These are phyloP conservation scores for Tricholoma sp. DNA, from an alignment of 768 basidiomycete species.

Conservation along the genomic window DNA sequence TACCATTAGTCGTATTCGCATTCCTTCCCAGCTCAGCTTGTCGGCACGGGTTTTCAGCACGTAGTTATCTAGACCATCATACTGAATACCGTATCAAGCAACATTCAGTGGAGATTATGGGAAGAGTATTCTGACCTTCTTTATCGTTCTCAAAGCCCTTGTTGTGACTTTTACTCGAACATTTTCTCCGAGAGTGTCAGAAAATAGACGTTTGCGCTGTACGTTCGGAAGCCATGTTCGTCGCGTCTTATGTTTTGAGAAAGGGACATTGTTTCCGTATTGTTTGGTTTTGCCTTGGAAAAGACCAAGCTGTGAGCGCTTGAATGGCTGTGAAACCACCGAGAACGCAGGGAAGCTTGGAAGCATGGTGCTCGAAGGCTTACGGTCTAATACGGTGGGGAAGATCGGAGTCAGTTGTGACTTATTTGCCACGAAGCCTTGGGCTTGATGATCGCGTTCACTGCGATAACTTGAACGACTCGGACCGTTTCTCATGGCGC, in stretches of 20 bases:
- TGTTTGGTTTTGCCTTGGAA: constrained; percentile 79
- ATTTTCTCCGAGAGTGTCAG: constrained; percentile 53
- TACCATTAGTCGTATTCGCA: constrained; percentile 41
- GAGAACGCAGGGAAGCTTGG: constrained; percentile 27
- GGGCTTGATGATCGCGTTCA: not conserved
- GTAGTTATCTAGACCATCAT: constrained; percentile 72
- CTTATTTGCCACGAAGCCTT: constrained; percentile 5
- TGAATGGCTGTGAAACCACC: constrained; percentile 64
- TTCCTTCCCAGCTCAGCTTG: constrained; percentile 38
- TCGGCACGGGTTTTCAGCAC: constrained; percentile 42
- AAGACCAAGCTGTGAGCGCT: constrained; percentile 74
- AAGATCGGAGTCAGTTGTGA: not conserved
- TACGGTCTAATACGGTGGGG: no score
- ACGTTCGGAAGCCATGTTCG: constrained; percentile 87
- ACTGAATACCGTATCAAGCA: constrained; percentile 27
- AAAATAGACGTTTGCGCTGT: constrained; percentile 68
- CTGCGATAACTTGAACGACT: not conserved
- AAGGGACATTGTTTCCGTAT: constrained; percentile 86
- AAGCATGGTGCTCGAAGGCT: constrained; percentile 14
- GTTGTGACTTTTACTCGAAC: constrained; percentile 71
- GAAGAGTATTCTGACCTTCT: constrained; percentile 51
- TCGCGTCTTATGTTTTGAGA: constrained; percentile 84
- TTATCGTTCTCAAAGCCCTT: constrained; percentile 73
- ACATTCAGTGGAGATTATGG: not conserved
- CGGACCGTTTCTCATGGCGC: constrained; percentile 16